Percentiles rank a stretch among this genome's conserved stretches.
Evolutionary conservation across 2,329 filamentous ascomycete genomes (phyloP).

Genomic region (Neospermospora avenae): DNA sequence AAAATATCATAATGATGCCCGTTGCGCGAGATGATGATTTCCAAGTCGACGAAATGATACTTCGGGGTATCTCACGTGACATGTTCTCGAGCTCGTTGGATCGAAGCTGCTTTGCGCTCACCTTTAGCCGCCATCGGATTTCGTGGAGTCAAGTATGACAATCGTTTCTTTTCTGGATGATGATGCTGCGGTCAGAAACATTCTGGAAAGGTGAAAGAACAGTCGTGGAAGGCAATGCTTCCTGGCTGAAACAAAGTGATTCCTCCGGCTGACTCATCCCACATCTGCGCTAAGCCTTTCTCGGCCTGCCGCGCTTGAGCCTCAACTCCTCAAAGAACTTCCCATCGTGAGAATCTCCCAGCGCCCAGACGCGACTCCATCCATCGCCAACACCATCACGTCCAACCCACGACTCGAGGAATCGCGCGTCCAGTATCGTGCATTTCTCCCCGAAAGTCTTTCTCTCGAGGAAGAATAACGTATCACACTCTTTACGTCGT

Average conservation of each 20-base stretch:
- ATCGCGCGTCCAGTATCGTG: slow-evolving; percentile 35
- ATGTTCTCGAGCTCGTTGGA: too few relatives aligned
- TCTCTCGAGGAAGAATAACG: slow-evolving; percentile 32
- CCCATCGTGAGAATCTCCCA: slow-evolving; percentile 1
- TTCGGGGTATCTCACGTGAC: too few relatives aligned
- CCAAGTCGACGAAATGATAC: too few relatives aligned
- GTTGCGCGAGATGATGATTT: too few relatives aligned
- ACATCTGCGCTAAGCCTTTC: background rate
- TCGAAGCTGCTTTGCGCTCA: too few relatives aligned
- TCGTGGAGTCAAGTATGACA: too few relatives aligned
- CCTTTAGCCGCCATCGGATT: too few relatives aligned
- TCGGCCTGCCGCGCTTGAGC: background rate
- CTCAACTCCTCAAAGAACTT: background rate
- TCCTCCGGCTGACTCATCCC: background rate
- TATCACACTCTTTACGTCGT: slow-evolving; percentile 27
- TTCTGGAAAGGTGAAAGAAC: background rate
- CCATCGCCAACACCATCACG: slow-evolving; percentile 14
- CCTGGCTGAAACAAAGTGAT: background rate
- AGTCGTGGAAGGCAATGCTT: background rate
- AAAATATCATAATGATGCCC: too few relatives aligned
- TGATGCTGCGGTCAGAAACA: background rate
- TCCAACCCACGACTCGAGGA: slow-evolving; percentile 24
- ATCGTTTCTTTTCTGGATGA: background rate
- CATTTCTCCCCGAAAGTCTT: slow-evolving; percentile 33
- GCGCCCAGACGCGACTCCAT: slow-evolving; percentile 9